Conservation (phyloP, 140 eudicot genomes). For the Anethum foeniculum region DNA sequence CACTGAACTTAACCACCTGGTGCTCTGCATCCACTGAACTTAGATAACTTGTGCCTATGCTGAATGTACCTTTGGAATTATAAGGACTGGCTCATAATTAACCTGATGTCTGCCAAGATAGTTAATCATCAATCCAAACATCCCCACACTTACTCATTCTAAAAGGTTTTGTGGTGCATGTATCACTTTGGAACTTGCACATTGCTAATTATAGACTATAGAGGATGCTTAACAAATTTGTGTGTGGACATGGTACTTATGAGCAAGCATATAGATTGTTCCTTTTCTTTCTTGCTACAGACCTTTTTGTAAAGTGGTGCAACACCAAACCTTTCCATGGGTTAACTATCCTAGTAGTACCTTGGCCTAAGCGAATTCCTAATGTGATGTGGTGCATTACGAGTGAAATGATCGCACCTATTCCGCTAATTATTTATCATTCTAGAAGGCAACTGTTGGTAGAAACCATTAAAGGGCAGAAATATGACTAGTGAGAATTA, state of each 20-base stretch:
- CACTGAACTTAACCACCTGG: not conserved
- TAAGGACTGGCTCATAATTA: not conserved
- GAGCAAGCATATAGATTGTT: not conserved
- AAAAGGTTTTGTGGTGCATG: not conserved
- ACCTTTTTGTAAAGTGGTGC: not conserved
- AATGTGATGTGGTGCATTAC: not conserved
- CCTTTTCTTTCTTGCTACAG: not conserved
- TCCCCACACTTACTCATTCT: not conserved
- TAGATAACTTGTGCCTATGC: not conserved
- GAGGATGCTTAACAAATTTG: not conserved
- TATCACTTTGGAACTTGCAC: not conserved
- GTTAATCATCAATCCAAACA: not conserved
- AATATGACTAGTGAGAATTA: not conserved
- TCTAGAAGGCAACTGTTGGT: not conserved
- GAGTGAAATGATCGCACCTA: not conserved
- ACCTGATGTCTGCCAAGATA: not conserved
- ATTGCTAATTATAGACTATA: not conserved
- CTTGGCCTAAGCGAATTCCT: too few relatives aligned
- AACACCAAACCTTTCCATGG: not conserved
- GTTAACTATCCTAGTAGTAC: not conserved
- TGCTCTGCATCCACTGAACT: not conserved
- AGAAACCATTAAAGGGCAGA: not conserved
- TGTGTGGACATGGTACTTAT: not conserved
- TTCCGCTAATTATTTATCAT: not conserved
- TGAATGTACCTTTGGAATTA: not conserved